These are phyloP conservation scores for Schizosaccharomyces lindneri DNA, from an alignment of 805 yeast species.

Conservation along the genomic window DNA sequence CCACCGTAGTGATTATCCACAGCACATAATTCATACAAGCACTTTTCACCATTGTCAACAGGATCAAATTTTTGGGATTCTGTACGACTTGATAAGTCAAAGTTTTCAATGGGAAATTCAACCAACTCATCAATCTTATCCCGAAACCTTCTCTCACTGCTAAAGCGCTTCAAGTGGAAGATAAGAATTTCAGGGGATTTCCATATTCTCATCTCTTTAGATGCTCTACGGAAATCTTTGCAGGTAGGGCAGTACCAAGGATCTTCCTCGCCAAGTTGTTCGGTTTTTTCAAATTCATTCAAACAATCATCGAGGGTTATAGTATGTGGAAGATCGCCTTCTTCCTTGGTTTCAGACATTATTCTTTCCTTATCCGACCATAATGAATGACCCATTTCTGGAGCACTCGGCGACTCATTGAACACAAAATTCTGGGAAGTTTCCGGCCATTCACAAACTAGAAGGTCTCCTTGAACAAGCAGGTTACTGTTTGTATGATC, in stretches of 20 bases:
- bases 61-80: slow-evolving; percentile 12
- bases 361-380: neutral
- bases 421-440: neutral
- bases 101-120: slow-evolving; percentile 62
- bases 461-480: neutral
- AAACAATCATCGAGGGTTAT: slow-evolving; percentile 53
- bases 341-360: neutral
- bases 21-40: slow-evolving; percentile 64
- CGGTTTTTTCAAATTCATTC: slow-evolving; percentile 50
- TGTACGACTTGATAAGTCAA: slow-evolving; percentile 45
- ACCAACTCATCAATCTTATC: slow-evolving; percentile 73
- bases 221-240: slow-evolving; percentile 69
- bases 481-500: neutral
- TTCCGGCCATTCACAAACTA: neutral
- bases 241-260: slow-evolving; percentile 86
- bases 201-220: slow-evolving; percentile 80
- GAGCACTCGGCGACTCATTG: neutral
- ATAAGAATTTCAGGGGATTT: slow-evolving; percentile 75
- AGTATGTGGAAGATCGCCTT: neutral
- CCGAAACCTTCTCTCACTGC: slow-evolving; percentile 19
- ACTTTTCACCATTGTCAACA: slow-evolving; percentile 1
- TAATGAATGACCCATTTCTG: neutral
- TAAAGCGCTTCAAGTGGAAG: slow-evolving; percentile 75
- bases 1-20: slow-evolving; percentile 95
- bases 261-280: slow-evolving; percentile 67